These are phyloP conservation scores for Metarhizium anisopliae DNA, from an alignment of 2,329 filamentous ascomycete species.

Conservation along the genomic window DNA sequence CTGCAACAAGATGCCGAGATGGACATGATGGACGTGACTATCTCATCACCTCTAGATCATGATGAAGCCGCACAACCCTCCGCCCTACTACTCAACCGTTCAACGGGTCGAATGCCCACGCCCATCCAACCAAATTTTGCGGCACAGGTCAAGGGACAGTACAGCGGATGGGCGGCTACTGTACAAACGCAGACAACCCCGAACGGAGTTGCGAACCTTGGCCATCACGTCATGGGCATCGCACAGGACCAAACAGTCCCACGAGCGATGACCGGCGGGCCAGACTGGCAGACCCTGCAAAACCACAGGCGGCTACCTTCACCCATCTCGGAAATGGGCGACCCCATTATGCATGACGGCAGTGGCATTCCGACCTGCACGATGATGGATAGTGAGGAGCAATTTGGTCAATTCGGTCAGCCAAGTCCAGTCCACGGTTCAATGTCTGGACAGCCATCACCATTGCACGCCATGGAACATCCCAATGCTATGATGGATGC, in stretches of 20 bases:
- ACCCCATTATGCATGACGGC: slow-evolving; percentile 30
- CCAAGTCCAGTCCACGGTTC: slow-evolving; percentile 12
- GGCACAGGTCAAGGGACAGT: slow-evolving; percentile 44
- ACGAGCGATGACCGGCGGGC: slow-evolving; percentile 34
- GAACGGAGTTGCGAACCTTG: slow-evolving; percentile 28
- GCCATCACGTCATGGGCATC: slow-evolving; percentile 31
- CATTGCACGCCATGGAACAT: slow-evolving; percentile 29
- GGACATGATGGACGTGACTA: slow-evolving; percentile 37
- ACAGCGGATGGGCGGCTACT: slow-evolving; percentile 29
- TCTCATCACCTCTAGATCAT: slow-evolving; percentile 10
- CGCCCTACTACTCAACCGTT: neutral
- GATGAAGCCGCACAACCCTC: slow-evolving; percentile 9
- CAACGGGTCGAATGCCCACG: slow-evolving; percentile 44
- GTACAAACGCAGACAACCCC: slow-evolving; percentile 22
- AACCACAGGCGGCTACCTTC: slow-evolving; percentile 47
- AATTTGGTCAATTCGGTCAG: neutral
- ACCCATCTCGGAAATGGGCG: slow-evolving; percentile 50
- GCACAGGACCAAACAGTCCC: slow-evolving; percentile 35
- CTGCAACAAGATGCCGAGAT: slow-evolving; percentile 31
- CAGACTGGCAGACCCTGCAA: slow-evolving; percentile 44
- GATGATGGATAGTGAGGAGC: slow-evolving; percentile 14
- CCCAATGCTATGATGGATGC: slow-evolving; percentile 29
- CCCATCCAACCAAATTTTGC: slow-evolving; percentile 52
- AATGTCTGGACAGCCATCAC: slow-evolving; percentile 13
- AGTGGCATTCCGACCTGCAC: slow-evolving; percentile 22